A percentile compares a stretch with the other conserved stretches of the same genome.
These are phyloP conservation scores for Terfezia claveryi DNA, from an alignment of 495 filamentous ascomycete species.

Conservation along the genomic window DNA sequence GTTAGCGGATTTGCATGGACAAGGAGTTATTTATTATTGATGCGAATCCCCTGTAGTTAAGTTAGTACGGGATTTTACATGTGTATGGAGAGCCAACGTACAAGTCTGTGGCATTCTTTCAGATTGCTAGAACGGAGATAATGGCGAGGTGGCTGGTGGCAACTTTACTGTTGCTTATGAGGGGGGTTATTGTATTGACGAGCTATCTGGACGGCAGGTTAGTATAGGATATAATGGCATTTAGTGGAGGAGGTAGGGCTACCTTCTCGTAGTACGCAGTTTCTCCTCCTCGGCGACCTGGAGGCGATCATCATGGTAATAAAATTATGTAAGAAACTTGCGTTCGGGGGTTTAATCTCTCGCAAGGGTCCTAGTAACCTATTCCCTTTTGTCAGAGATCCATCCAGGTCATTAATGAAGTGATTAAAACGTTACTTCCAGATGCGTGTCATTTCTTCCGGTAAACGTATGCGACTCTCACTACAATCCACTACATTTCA, in stretches of 20 bases:
- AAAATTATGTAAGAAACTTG: slow-evolving; percentile 23
- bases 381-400: slow-evolving; percentile 6
- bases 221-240: slow-evolving; percentile 6
- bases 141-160: slow-evolving; percentile 16
- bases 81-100: background rate
- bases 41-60: too few relatives aligned
- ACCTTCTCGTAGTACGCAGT: background rate
- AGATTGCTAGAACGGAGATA: slow-evolving; percentile 12
- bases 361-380: background rate
- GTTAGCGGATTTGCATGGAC: slow-evolving; percentile 7
- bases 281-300: background rate
- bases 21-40: slow-evolving; percentile 4
- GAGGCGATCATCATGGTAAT: slow-evolving; percentile 21
- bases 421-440: slow-evolving; percentile 7
- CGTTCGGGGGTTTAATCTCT: slow-evolving; percentile 16
- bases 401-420: background rate
- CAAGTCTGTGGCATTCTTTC: slow-evolving; percentile 6
- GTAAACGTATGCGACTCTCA: slow-evolving; percentile 19
- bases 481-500: slow-evolving; percentile 22
- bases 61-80: background rate
- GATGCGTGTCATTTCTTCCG: slow-evolving; percentile 8
- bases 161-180: slow-evolving; percentile 13
- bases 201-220: slow-evolving; percentile 9
- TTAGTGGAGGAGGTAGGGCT: background rate
- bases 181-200: background rate